These are phyloP conservation scores for Zymoseptoria crescenta DNA, from an alignment of 2,329 filamentous ascomycete species.

Conservation along the genomic window DNA sequence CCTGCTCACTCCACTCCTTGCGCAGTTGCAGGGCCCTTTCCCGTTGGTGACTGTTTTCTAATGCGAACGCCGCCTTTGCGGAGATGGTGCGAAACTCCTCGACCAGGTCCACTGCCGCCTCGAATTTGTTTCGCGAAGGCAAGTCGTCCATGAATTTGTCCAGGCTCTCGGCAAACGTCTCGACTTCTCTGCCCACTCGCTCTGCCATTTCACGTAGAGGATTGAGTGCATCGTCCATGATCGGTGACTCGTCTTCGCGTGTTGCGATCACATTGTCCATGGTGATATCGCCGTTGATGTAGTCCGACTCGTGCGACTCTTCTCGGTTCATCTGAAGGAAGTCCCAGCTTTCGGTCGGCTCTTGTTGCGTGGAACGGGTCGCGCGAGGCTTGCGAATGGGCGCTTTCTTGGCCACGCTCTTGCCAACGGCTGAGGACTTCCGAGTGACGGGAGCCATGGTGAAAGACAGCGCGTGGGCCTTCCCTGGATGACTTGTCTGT, in stretches of 20 bases:
- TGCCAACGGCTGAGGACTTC: neutral
- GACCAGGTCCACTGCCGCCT: constrained; percentile 56
- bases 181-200: constrained; percentile 70
- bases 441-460: constrained; percentile 10
- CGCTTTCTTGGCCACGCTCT: constrained; percentile 4
- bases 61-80: constrained; percentile 39
- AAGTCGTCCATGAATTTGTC: constrained; percentile 58
- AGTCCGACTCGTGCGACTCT: neutral
- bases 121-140: constrained; percentile 42
- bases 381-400: constrained; percentile 7
- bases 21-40: constrained; percentile 34
- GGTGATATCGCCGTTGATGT: neutral
- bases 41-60: constrained; percentile 37
- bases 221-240: constrained; percentile 25
- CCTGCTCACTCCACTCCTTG: constrained; percentile 27
- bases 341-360: neutral
- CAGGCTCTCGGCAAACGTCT: constrained; percentile 74
- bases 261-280: constrained; percentile 1
- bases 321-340: neutral
- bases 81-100: constrained; percentile 43
- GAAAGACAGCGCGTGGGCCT: neutral
- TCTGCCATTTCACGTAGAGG: constrained; percentile 59
- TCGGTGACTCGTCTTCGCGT: neutral
- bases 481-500: too few species aligned
- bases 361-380: constrained; percentile 2